Percentiles rank a stretch among this genome's conserved stretches.
phyloP scores from a whole-genome alignment of 164 flowering plant genomes.

The Vitis rupestris region DNA sequence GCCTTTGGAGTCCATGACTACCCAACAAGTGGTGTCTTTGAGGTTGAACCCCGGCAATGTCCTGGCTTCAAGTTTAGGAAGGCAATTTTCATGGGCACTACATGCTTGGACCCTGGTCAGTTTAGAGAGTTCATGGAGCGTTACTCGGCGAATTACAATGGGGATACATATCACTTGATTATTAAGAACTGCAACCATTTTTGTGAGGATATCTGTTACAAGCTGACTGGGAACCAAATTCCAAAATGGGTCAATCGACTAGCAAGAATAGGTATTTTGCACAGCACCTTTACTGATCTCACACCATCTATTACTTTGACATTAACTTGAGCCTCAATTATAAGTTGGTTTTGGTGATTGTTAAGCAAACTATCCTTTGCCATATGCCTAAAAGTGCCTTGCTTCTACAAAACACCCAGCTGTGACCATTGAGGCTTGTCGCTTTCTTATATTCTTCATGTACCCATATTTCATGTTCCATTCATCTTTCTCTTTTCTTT shows the following conservation, averaged over 20 bases:
- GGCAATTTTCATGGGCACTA: constrained; percentile 63
- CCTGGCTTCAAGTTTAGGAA: constrained; percentile 67
- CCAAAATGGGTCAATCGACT: constrained; percentile 77
- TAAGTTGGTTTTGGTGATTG: no score
- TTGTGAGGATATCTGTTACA: constrained; percentile 53
- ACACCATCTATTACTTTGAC: no score
- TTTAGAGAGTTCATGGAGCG: constrained; percentile 56
- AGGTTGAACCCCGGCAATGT: constrained; percentile 63
- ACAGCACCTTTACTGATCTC: no score
- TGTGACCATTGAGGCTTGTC: no score
- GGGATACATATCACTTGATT: constrained; percentile 61
- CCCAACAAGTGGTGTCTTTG: constrained; percentile 60
- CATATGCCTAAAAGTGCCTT: no score
- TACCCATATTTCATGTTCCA: background rate
- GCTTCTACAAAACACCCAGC: no score
- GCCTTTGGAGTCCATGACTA: constrained; percentile 66
- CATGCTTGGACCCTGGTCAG: constrained; percentile 43
- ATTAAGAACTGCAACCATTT: constrained; percentile 75
- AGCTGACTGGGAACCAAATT: constrained; percentile 52
- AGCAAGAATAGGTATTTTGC: constrained; percentile 51
- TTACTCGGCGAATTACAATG: constrained; percentile 41
- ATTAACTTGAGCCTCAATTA: no score
- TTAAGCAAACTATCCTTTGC: no score
- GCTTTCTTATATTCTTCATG: background rate
- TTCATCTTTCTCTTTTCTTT: background rate